Percentiles rank a stretch among this genome's conserved stretches.
phyloP scores from a whole-genome alignment of 2,329 filamentous ascomycete genomes.

The Paraconiothyrium brasiliense region DNA sequence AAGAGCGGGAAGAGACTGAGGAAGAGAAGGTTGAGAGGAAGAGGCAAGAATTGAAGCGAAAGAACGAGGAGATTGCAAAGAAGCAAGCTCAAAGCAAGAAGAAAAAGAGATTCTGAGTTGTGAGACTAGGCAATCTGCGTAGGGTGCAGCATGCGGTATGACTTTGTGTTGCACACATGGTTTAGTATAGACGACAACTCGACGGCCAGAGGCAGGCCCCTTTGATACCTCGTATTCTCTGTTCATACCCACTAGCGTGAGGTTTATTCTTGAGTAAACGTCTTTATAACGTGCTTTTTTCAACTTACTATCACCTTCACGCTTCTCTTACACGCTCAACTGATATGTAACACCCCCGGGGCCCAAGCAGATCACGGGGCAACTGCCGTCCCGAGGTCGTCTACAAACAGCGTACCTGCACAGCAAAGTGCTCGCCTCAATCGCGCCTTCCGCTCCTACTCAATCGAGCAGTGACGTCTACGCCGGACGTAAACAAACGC shows the following conservation, averaged over 20 bases:
- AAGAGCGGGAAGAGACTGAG: slow-evolving; percentile 50
- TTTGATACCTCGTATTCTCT: neutral
- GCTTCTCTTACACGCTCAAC: neutral
- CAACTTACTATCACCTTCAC: neutral
- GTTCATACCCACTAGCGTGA: slow-evolving; percentile 1
- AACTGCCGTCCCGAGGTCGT: neutral
- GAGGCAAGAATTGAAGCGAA: slow-evolving; percentile 65
- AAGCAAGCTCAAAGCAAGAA: slow-evolving; percentile 55
- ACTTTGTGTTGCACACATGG: neutral
- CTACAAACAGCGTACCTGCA: neutral
- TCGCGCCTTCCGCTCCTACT: slow-evolving; percentile 2
- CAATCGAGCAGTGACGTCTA: neutral
- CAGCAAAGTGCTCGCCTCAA: neutral
- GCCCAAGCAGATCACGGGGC: neutral
- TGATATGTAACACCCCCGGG: neutral
- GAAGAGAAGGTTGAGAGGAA: slow-evolving; percentile 65
- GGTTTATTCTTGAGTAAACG: neutral
- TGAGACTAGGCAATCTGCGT: neutral
- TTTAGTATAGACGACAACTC: neutral
- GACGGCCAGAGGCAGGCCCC: neutral
- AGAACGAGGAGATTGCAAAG: slow-evolving; percentile 62
- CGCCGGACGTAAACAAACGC: slow-evolving; percentile 13
- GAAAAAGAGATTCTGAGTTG: slow-evolving; percentile 44
- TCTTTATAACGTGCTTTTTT: neutral
- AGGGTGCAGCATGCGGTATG: neutral